phyloP scores from a whole-genome alignment of 1,284 basidiomycete species.

The Neotropicomus parvogracilis region DNA sequence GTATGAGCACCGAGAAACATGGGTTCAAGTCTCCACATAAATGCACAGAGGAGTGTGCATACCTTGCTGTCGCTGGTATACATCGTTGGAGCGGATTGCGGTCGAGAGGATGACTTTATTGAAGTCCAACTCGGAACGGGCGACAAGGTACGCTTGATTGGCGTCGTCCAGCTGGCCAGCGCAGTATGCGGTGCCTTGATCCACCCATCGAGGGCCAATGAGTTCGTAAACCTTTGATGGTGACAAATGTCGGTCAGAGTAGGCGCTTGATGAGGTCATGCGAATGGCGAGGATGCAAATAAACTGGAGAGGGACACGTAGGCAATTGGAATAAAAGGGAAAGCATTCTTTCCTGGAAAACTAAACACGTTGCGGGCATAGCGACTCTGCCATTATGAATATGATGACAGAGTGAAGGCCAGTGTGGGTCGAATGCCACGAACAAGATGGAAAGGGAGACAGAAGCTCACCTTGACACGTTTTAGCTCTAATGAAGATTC shows the following conservation, averaged over 20 bases:
- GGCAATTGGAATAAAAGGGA: constrained; percentile 18
- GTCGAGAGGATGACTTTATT: constrained; percentile 70
- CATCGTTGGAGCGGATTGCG: constrained; percentile 76
- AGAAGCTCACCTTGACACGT: constrained; percentile 41
- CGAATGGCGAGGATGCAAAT: constrained; percentile 24
- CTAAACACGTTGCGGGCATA: constrained; percentile 28
- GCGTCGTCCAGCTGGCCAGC: constrained; percentile 80
- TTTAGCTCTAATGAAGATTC: constrained; percentile 38
- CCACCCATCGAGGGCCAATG: constrained; percentile 83
- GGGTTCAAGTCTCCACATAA: not conserved
- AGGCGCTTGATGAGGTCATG: constrained; percentile 34
- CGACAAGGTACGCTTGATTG: constrained; percentile 79
- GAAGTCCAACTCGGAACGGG: constrained; percentile 74
- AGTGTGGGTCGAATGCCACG: constrained; percentile 14
- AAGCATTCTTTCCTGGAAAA: constrained; percentile 8
- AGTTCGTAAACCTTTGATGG: constrained; percentile 83
- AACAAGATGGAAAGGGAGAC: constrained; percentile 21
- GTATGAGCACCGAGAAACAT: constrained; percentile 13
- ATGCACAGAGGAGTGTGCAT: constrained; percentile 26
- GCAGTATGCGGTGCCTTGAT: constrained; percentile 93
- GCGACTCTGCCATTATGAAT: constrained; percentile 18
- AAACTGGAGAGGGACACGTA: constrained; percentile 17
- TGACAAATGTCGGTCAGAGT: constrained; percentile 30
- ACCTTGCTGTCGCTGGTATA: constrained; percentile 93
- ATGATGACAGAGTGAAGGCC: constrained; percentile 16